These are phyloP conservation scores for Phialemonium atrogriseum DNA, from an alignment of 2,329 filamentous ascomycete genomes.

Conservation along the genomic window DNA sequence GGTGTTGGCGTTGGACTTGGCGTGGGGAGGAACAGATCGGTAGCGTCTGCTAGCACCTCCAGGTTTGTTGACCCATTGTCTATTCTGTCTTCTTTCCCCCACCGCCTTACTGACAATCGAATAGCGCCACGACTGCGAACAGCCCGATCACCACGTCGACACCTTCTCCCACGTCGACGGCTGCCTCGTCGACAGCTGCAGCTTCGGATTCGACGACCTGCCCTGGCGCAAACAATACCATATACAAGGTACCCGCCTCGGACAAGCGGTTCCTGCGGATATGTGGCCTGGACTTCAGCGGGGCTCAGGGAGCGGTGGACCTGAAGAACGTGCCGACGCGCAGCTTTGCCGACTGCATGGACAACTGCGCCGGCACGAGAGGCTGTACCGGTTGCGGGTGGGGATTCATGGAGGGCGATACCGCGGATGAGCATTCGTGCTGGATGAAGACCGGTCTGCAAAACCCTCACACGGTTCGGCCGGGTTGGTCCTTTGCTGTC, in stretches of 20 bases:
- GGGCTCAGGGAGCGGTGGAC: constrained; percentile 21
- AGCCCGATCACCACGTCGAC: constrained; percentile 9
- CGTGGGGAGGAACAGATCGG: constrained; percentile 8
- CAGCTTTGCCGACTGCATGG: constrained; percentile 29
- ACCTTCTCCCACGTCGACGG: constrained; percentile 8
- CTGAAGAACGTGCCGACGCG: constrained; percentile 19
- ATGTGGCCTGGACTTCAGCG: constrained; percentile 37
- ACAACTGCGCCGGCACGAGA: constrained; percentile 25
- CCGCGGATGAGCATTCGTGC: constrained; percentile 22
- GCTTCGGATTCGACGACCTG: constrained; percentile 24
- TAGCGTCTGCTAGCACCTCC: constrained; percentile 7
- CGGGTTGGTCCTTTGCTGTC: constrained; percentile 28
- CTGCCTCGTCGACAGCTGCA: constrained; percentile 14
- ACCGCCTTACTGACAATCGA: not conserved
- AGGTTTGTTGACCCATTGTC: constrained; percentile 15
- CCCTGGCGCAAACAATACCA: constrained; percentile 33
- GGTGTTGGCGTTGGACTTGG: constrained; percentile 32
- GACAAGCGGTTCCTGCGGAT: constrained; percentile 31
- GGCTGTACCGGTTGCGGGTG: constrained; percentile 28
- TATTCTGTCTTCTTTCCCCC: not conserved
- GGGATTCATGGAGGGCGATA: constrained; percentile 25
- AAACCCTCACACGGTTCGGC: constrained; percentile 17
- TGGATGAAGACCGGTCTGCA: constrained; percentile 27
- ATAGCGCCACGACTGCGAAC: not conserved
- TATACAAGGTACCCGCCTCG: constrained; percentile 31